Evolutionary conservation across 176 grass and related monocot species (phyloP).

Genomic region (Carex cristatella): DNA sequence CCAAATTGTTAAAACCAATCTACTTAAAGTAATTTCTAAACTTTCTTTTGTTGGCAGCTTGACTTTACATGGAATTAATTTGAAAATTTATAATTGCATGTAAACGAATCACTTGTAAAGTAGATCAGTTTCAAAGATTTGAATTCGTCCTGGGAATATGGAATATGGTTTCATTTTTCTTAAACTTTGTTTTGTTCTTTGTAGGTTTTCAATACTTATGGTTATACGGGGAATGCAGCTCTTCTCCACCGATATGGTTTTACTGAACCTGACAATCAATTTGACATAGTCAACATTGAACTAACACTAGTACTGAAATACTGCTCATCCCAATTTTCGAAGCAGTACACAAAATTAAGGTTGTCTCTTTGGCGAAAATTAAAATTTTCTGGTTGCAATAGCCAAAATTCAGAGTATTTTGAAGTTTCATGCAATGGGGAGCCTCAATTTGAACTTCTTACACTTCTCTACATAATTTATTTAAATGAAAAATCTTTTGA

Average conservation of each 20-base stretch:
- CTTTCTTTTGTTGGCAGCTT: too few relatives aligned
- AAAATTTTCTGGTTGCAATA: slow-evolving; percentile 67
- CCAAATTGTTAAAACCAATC: too few relatives aligned
- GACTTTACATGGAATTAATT: too few relatives aligned
- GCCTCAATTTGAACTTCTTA: slow-evolving; percentile 64
- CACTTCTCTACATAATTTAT: slow-evolving; percentile 64
- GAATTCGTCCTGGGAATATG: not conserved
- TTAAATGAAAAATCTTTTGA: slow-evolving; percentile 54
- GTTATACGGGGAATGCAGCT: slow-evolving; percentile 84
- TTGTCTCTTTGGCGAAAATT: slow-evolving; percentile 54
- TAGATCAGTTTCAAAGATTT: too few relatives aligned
- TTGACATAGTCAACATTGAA: slow-evolving; percentile 85
- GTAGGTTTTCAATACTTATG: slow-evolving; percentile 91
- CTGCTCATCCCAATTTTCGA: slow-evolving; percentile 59
- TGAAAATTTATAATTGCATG: too few relatives aligned
- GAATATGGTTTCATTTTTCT: not conserved
- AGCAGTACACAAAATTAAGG: slow-evolving; percentile 48
- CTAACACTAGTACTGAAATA: slow-evolving; percentile 55
- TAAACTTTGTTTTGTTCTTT: not conserved
- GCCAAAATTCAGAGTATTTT: slow-evolving; percentile 71
- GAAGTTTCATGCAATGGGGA: slow-evolving; percentile 82
- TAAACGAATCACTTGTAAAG: too few relatives aligned
- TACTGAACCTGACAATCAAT: slow-evolving; percentile 70
- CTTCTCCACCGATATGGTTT: slow-evolving; percentile 92
- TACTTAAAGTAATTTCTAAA: too few relatives aligned